Evolutionary conservation across 176 grass and related monocot species (phyloP).

Genomic region (Bonia amplexicaulis): DNA sequence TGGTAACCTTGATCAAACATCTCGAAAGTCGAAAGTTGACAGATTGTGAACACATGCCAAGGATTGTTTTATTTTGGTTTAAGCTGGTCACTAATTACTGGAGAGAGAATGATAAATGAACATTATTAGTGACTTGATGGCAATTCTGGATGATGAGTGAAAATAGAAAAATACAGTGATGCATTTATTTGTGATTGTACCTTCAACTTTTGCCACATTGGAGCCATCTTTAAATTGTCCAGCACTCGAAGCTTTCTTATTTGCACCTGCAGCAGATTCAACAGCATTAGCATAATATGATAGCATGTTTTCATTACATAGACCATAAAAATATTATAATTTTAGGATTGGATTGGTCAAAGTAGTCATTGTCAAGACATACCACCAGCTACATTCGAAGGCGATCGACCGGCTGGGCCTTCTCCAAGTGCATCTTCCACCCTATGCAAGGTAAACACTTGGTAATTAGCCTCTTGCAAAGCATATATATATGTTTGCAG

Average conservation of each 20-base stretch:
- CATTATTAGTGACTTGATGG: neutral
- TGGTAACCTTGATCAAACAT: neutral
- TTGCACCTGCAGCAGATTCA: constrained; percentile 59
- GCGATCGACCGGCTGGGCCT: constrained; percentile 54
- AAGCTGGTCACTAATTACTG: neutral
- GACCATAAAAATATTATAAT: neutral
- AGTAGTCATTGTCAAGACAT: constrained; percentile 21
- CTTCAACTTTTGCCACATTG: constrained; percentile 74
- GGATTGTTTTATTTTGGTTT: neutral
- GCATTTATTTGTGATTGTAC: constrained; percentile 24
- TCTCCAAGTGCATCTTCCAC: constrained; percentile 81
- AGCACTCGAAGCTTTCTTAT: constrained; percentile 73
- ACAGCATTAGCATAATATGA: constrained; percentile 18
- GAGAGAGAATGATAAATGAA: neutral
- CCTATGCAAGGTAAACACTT: constrained; percentile 45
- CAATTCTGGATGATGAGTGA: neutral
- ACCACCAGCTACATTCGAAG: constrained; percentile 63
- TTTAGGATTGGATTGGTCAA: neutral
- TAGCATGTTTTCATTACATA: neutral
- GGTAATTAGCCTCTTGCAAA: constrained; percentile 18
- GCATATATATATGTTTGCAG: constrained; percentile 1
- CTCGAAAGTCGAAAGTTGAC: neutral
- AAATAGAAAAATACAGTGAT: neutral
- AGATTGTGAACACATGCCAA: neutral
- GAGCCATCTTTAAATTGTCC: constrained; percentile 63